Percentiles rank a stretch among this genome's conserved stretches.
These are phyloP conservation scores for Pseudocercospora eumusae DNA, from an alignment of 2,329 filamentous ascomycete genomes.

Conservation along the genomic window DNA sequence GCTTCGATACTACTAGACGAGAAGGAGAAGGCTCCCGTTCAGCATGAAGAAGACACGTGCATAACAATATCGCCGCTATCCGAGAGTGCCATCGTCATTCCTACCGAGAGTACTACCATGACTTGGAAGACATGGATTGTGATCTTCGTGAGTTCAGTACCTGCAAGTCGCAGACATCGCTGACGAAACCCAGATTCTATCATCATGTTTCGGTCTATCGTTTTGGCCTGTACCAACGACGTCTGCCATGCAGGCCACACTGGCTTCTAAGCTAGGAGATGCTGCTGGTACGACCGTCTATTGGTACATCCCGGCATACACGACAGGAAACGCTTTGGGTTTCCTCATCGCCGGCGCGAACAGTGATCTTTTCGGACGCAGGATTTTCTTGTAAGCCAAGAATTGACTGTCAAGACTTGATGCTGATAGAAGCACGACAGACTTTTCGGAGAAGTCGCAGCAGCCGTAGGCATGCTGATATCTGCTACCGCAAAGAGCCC, in stretches of 20 bases:
- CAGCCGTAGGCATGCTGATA: conserved; percentile 20
- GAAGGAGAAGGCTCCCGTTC: conserved; percentile 12
- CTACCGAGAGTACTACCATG: conserved; percentile 1
- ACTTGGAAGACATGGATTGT: conserved; percentile 26
- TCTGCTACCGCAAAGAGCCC: conserved; percentile 17
- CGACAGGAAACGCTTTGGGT: conserved; percentile 14
- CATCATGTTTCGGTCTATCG: conserved; percentile 19
- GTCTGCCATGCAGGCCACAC: conserved; percentile 13
- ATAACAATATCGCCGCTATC: neutral
- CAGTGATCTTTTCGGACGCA: conserved; percentile 16
- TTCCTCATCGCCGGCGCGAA: conserved; percentile 19
- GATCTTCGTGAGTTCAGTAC: conserved; percentile 11
- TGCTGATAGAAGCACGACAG: neutral
- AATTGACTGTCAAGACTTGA: neutral
- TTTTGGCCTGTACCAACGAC: conserved; percentile 23
- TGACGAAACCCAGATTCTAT: conserved; percentile 13
- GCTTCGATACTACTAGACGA: neutral
- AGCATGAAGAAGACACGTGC: conserved; percentile 12
- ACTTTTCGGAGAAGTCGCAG: conserved; percentile 19
- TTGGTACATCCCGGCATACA: conserved; percentile 20
- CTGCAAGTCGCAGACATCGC: neutral
- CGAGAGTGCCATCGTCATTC: neutral
- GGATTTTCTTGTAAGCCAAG: conserved; percentile 9
- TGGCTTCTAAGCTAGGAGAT: conserved; percentile 17
- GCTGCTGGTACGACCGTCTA: conserved; percentile 10